Evolutionary conservation across 495 filamentous ascomycete species (phyloP).

Genomic region (Entonaema liquescens): DNA sequence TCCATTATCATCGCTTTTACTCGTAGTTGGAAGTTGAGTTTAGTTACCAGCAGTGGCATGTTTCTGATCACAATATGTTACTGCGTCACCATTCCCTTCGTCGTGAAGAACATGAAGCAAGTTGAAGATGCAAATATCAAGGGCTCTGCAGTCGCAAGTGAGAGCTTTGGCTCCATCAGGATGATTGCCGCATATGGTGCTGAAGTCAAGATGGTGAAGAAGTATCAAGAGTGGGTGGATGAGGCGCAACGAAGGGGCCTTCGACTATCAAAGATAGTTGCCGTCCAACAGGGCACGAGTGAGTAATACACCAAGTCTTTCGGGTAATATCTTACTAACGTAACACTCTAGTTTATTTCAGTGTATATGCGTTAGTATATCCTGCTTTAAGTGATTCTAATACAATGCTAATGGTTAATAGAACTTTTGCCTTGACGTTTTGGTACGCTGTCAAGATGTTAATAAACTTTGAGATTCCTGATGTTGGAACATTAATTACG

Average conservation of each 20-base stretch:
- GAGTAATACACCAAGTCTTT: slow-evolving; percentile 17
- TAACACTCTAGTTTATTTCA: slow-evolving; percentile 49
- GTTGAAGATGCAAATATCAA: slow-evolving; percentile 67
- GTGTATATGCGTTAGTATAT: slow-evolving; percentile 52
- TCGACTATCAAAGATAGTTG: slow-evolving; percentile 60
- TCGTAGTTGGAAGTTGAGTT: slow-evolving; percentile 65
- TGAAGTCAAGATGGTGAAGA: slow-evolving; percentile 60
- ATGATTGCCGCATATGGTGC: slow-evolving; percentile 73
- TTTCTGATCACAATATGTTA: slow-evolving; percentile 66
- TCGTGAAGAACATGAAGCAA: slow-evolving; percentile 63
- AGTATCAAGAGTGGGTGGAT: slow-evolving; percentile 65
- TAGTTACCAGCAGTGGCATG: slow-evolving; percentile 64
- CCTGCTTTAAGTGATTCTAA: neutral
- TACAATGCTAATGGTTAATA: slow-evolving; percentile 26
- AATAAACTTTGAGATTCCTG: slow-evolving; percentile 45
- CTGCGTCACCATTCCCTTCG: slow-evolving; percentile 61
- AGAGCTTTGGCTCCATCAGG: slow-evolving; percentile 63
- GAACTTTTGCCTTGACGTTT: slow-evolving; percentile 58
- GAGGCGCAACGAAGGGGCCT: slow-evolving; percentile 64
- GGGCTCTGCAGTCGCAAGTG: slow-evolving; percentile 68
- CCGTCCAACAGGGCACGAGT: slow-evolving; percentile 54
- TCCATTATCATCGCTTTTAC: slow-evolving; percentile 65
- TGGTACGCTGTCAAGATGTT: slow-evolving; percentile 55
- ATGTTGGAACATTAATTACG: slow-evolving; percentile 60
- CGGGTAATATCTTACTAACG: slow-evolving; percentile 10